phyloP scores from a whole-genome alignment of 768 basidiomycete species.

The Ramaria rubella region DNA sequence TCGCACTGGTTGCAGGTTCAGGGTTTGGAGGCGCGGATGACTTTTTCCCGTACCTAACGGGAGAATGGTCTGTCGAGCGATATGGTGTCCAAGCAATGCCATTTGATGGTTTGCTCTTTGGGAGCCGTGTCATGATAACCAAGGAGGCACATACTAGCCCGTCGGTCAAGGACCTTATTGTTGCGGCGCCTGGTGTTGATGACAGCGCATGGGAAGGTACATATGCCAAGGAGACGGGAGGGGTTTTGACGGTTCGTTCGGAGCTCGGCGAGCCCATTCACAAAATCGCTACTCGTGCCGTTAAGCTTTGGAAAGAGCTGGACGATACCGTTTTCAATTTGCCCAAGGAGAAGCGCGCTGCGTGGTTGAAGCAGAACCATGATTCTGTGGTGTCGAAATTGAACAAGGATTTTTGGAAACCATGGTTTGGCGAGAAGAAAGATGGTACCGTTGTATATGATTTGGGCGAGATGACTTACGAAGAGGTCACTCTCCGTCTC shows the following conservation, averaged over 20 bases:
- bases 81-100: constrained; percentile 94
- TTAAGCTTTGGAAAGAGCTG: constrained; percentile 99
- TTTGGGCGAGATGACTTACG: constrained; percentile 96
- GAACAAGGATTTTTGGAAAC: constrained; percentile 93
- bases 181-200: constrained; percentile 86
- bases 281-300: constrained; percentile 94
- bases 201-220: constrained; percentile 93
- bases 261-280: constrained; percentile 99
- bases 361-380: constrained; percentile 82
- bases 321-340: constrained; percentile 94
- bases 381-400: constrained; percentile 87
- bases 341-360: constrained; percentile 88
- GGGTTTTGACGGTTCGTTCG: constrained; percentile 92
- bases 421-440: constrained; percentile 97
- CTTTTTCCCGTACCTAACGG: constrained; percentile 93
- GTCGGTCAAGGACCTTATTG: constrained; percentile 94
- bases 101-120: constrained; percentile 95
- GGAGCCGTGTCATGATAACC: constrained; percentile 96
- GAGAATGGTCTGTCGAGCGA: constrained; percentile 83
- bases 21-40: constrained; percentile 95
- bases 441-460: constrained; percentile 78
- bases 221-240: constrained; percentile 89
- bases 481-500: constrained; percentile 90
- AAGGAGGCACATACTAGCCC: constrained; percentile 95
- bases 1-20: constrained; percentile 86